Conservation (phyloP, 1,284 basidiomycete genomes). For the Coniophora puteana region DNA sequence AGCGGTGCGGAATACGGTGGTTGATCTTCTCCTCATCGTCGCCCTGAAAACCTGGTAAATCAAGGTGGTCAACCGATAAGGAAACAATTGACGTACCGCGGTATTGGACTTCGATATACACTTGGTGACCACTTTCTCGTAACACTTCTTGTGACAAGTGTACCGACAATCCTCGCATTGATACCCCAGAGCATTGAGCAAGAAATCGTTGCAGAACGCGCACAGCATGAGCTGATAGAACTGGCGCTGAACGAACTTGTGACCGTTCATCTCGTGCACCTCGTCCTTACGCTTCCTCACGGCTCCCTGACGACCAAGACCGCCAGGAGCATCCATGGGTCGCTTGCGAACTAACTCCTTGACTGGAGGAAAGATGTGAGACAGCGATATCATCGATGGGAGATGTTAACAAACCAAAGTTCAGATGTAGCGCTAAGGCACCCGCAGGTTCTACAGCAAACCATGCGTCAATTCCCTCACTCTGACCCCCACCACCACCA, state of each 20-base stretch:
- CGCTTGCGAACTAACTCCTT: slow-evolving; percentile 97
- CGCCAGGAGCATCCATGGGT: slow-evolving; percentile 83
- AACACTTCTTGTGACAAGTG: slow-evolving; percentile 98
- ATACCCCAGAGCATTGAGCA: slow-evolving; percentile 95
- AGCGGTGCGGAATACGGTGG: slow-evolving; percentile 98
- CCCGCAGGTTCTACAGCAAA: slow-evolving; percentile 98
- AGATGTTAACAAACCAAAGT: slow-evolving; percentile 71
- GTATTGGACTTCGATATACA: slow-evolving; percentile 97
- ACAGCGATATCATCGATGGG: slow-evolving; percentile 2
- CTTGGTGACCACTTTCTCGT: slow-evolving; percentile 98
- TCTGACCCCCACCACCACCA: slow-evolving; percentile 25
- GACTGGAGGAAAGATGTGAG: slow-evolving; percentile 46
- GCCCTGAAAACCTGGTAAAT: slow-evolving; percentile 61
- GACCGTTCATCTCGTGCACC: slow-evolving; percentile 99
- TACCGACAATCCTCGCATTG: slow-evolving; percentile 99
- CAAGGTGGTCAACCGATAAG: slow-evolving; percentile 1
- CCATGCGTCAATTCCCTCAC: slow-evolving; percentile 94
- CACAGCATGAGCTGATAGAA: slow-evolving; percentile 99
- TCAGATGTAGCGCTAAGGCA: slow-evolving; percentile 80
- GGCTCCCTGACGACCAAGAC: slow-evolving; percentile 96
- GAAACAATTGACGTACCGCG: slow-evolving; percentile 58
- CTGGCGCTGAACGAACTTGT: slow-evolving; percentile 96
- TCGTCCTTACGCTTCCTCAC: slow-evolving; percentile 98
- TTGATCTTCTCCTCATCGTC: slow-evolving; percentile 99
- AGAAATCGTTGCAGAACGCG: slow-evolving; percentile 96